phyloP scores from a whole-genome alignment of 192 early-diverging fungal species.

The Backusella westeae region DNA sequence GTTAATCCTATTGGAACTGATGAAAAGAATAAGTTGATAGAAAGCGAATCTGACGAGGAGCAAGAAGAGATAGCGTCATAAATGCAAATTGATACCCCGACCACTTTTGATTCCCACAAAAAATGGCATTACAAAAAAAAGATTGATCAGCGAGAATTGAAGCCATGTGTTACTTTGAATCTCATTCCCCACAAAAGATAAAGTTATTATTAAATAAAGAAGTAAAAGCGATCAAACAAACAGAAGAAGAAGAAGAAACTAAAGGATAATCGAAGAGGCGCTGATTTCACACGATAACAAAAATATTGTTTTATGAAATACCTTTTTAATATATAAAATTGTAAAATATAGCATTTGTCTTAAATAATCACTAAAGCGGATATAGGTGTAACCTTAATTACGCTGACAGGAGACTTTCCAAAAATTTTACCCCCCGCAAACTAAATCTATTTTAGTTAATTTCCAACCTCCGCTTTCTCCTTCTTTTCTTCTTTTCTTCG shows the following conservation, averaged over 20 bases:
- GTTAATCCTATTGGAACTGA: neutral
- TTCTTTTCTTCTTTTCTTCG: neutral
- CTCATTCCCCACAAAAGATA: neutral
- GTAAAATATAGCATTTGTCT: slow-evolving; percentile 5
- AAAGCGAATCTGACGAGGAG: slow-evolving; percentile 1
- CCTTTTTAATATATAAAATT: slow-evolving; percentile 4
- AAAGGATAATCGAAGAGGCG: neutral
- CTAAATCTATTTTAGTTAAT: neutral
- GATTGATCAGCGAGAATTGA: slow-evolving; percentile 5
- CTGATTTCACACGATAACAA: neutral
- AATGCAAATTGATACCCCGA: neutral
- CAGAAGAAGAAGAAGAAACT: neutral
- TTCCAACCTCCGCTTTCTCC: slow-evolving; percentile 8
- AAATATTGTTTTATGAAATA: slow-evolving; percentile 4
- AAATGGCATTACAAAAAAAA: neutral
- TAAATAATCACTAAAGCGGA: neutral
- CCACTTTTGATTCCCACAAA: neutral
- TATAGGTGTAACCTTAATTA: neutral
- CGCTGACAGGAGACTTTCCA: neutral
- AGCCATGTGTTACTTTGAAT: neutral
- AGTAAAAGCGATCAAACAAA: neutral
- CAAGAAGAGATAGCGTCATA: neutral
- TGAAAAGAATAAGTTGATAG: neutral
- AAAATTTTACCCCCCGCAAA: neutral
- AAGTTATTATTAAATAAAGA: neutral